These are phyloP conservation scores for Aaosphaeria pasadenensis DNA, from an alignment of 2,329 filamentous ascomycete species.

Conservation along the genomic window DNA sequence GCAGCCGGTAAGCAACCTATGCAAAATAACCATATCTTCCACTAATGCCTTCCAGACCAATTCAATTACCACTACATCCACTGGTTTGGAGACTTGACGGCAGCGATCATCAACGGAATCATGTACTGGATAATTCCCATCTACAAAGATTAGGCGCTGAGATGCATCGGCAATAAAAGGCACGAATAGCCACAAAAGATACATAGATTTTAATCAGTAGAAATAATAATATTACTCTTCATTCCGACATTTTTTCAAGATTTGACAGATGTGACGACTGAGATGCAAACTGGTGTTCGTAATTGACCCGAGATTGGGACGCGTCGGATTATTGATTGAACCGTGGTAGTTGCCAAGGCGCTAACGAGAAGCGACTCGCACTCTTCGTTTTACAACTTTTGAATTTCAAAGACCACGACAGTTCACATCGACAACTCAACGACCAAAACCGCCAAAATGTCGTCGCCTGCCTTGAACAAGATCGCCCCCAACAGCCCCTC, in stretches of 20 bases:
- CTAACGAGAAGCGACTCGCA: too few species aligned
- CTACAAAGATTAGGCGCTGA: slow-evolving; percentile 12
- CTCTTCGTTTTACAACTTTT: too few species aligned
- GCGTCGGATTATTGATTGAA: too few species aligned
- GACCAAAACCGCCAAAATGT: slow-evolving; percentile 54
- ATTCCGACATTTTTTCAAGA: not conserved
- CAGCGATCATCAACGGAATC: slow-evolving; percentile 29
- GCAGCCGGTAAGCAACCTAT: slow-evolving; percentile 12
- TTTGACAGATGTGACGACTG: too few species aligned
- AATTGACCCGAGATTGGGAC: too few species aligned
- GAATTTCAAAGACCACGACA: slow-evolving; percentile 6
- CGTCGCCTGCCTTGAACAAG: slow-evolving; percentile 83
- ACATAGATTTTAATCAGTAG: not conserved
- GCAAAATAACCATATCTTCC: not conserved
- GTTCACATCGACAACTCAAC: slow-evolving; percentile 18
- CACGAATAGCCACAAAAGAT: not conserved
- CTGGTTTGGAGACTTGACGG: slow-evolving; percentile 27
- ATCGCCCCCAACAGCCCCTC: slow-evolving; percentile 97
- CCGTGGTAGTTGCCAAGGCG: too few species aligned
- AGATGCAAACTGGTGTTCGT: too few species aligned
- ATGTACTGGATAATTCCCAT: slow-evolving; percentile 26
- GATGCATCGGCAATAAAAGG: not conserved
- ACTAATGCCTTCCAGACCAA: slow-evolving; percentile 11
- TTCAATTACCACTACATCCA: slow-evolving; percentile 35
- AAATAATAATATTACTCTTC: too few species aligned